Evolutionary conservation across 2,329 filamentous ascomycete species (phyloP).

Genomic region (Fusarium continuum): DNA sequence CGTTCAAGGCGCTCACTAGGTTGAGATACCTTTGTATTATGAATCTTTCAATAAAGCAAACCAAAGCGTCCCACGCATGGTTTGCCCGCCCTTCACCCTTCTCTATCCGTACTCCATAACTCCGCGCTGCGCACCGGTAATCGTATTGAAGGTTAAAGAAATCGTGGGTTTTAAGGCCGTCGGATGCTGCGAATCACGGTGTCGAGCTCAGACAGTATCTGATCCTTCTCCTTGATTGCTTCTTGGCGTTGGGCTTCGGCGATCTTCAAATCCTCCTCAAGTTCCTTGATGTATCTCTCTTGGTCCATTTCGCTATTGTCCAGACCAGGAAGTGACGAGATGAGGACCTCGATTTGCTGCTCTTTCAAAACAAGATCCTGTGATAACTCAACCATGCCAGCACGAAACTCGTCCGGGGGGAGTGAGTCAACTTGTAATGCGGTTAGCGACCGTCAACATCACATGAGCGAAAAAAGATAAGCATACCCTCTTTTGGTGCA

Average conservation of each 20-base stretch:
- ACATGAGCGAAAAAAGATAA: too few relatives aligned
- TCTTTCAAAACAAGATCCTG: conserved; percentile 81
- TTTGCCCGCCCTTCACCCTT: not conserved
- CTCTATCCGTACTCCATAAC: conserved; percentile 20
- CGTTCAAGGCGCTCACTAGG: conserved; percentile 21
- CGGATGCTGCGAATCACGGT: conserved; percentile 67
- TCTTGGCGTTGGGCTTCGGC: conserved; percentile 70
- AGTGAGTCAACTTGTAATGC: conserved; percentile 65
- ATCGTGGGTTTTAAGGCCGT: conserved; percentile 57
- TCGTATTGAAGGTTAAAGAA: not conserved
- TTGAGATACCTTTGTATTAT: conserved; percentile 27
- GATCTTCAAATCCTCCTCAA: conserved; percentile 71
- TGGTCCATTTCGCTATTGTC: conserved; percentile 83
- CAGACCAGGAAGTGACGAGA: conserved; percentile 78
- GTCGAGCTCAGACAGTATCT: conserved; percentile 68
- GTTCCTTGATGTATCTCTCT: conserved; percentile 69
- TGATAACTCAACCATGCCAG: conserved; percentile 76
- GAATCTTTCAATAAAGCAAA: conserved; percentile 1
- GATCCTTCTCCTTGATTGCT: conserved; percentile 70
- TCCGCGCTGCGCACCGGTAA: conserved; percentile 31
- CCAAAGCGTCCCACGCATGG: not conserved
- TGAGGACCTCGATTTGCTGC: conserved; percentile 82
- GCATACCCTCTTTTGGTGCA: conserved; percentile 60
- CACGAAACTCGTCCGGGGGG: conserved; percentile 70
- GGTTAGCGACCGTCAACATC: not conserved